phyloP scores from a whole-genome alignment of 768 basidiomycete genomes.

The Xanthoconium purpureum region DNA sequence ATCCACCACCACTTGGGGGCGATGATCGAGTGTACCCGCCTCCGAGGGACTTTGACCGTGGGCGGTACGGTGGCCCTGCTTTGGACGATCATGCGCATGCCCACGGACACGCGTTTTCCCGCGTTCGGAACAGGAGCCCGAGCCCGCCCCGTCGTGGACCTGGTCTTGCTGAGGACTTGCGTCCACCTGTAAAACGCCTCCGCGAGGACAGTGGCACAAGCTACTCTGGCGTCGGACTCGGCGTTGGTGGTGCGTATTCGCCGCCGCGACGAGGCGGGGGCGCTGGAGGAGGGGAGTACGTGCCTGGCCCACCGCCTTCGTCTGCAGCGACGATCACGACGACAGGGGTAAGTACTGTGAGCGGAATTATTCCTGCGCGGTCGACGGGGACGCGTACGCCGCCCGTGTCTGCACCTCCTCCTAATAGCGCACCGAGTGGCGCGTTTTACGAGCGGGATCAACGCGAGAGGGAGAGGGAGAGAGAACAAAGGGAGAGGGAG shows the following conservation, averaged over 20 bases:
- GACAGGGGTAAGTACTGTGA: not conserved
- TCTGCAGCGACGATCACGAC: conserved; percentile 12
- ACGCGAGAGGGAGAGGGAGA: conserved; percentile 4
- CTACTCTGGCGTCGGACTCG: conserved; percentile 1
- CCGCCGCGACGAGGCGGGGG: conserved; percentile 24
- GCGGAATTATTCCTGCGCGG: conserved; percentile 1
- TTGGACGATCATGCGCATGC: conserved; percentile 11
- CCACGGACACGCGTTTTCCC: conserved; percentile 28
- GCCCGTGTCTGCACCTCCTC: conserved; percentile 25
- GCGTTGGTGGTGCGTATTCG: conserved; percentile 25
- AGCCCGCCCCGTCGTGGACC: conserved; percentile 36
- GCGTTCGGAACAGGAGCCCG: conserved; percentile 46
- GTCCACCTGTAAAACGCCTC: conserved; percentile 45
- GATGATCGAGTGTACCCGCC: conserved; percentile 29
- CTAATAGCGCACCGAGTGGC: conserved; percentile 18
- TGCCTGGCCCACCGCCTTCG: conserved; percentile 19
- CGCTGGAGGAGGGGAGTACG: conserved; percentile 17
- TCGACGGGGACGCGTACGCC: conserved; percentile 21
- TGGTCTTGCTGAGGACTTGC: conserved; percentile 34
- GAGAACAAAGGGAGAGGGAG: conserved; percentile 1
- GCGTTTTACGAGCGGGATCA: conserved; percentile 33
- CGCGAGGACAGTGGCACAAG: conserved; percentile 41
- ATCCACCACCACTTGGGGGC: conserved; percentile 5
- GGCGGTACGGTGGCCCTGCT: conserved; percentile 18
- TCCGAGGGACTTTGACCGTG: conserved; percentile 30